Evolutionary conservation across 2,329 filamentous ascomycete genomes (phyloP), one percentile per base, ranked within the genome.

Genomic region (Emergomyces africanus): DNA sequence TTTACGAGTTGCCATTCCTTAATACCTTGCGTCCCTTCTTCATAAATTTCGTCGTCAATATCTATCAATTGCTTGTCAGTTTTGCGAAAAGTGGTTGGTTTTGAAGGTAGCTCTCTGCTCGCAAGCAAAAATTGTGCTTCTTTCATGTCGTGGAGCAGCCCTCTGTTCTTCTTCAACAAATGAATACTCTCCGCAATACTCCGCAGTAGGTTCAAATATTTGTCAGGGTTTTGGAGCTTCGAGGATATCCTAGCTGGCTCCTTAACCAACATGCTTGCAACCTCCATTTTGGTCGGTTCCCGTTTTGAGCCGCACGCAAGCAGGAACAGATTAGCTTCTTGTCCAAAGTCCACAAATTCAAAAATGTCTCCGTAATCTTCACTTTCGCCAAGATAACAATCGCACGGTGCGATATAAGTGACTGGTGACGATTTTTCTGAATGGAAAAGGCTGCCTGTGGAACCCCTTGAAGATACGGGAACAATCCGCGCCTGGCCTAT

Each of bases 291-390:
- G 2, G 87, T 95, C 3, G 94, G 94, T 71, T 99, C 92, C 63
- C 83, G 85, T 72, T 95, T 96, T 2, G 90, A 92, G 10, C 94
- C 94, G 64, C 91, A 89, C 62, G 89, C 88, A 66, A 90, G 83
- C 20, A 99, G 76, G 67, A 99, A 99, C 0, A 87, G 79, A 67
- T 97, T 97, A 1, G 89, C 92, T 69, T 92, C 85, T 39, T 80
- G 76, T 0, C 92, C 90, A 74, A 96, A 99, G 70, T 97, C 89
- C 15, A 97, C 91, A 72, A 96, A 99, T 69, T 97, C 90, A 65
- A 99, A 96, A 37, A 99, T 95, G 37, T 95, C 88, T 12, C 84
- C 87, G 67, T 95, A 99, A 64, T 85, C 80, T 59, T 82, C 77
- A 57, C 81, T 78, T 39, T 81, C 78, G 9, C 94, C 94, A 1